These are phyloP conservation scores for Dactylorhiza incarnata DNA, from an alignment of 106 monocot species.

Conservation along the genomic window DNA sequence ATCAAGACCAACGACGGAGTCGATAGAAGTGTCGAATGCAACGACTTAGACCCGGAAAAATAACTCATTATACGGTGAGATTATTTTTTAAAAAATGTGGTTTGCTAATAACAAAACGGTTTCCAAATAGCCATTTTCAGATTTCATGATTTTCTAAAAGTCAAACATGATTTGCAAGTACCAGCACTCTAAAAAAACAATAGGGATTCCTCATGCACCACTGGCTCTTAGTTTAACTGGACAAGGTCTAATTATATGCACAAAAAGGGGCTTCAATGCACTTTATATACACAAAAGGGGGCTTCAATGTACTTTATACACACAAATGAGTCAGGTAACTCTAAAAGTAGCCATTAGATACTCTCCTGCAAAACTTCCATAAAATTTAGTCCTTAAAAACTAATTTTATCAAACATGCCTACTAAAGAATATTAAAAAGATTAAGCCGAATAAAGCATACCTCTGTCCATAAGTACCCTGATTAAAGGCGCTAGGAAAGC, in stretches of 20 bases:
- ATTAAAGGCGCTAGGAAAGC: constrained; percentile 31
- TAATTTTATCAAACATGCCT: background rate
- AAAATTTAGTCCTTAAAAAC: background rate
- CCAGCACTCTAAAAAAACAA: background rate
- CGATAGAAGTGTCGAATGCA: too few relatives aligned
- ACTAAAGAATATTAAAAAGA: background rate
- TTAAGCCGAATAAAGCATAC: constrained; percentile 35
- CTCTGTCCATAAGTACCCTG: constrained; percentile 48
- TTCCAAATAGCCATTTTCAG: too few relatives aligned
- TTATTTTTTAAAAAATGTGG: too few relatives aligned
- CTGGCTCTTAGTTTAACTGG: background rate
- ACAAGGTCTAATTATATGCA: background rate
- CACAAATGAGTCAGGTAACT: background rate
- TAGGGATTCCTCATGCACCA: background rate
- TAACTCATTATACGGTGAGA: too few relatives aligned
- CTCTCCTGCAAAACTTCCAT: background rate
- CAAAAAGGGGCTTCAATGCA: background rate
- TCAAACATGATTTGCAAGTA: too few relatives aligned
- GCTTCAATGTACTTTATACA: background rate
- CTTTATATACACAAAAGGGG: background rate
- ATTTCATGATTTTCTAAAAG: too few relatives aligned
- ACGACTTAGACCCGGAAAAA: too few relatives aligned
- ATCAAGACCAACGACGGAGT: too few relatives aligned
- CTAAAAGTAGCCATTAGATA: background rate
- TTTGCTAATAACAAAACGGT: too few relatives aligned